Base-by-base conservation (phyloP, 805 yeast genomes). In the Kluyveromyces lactis region DNA sequence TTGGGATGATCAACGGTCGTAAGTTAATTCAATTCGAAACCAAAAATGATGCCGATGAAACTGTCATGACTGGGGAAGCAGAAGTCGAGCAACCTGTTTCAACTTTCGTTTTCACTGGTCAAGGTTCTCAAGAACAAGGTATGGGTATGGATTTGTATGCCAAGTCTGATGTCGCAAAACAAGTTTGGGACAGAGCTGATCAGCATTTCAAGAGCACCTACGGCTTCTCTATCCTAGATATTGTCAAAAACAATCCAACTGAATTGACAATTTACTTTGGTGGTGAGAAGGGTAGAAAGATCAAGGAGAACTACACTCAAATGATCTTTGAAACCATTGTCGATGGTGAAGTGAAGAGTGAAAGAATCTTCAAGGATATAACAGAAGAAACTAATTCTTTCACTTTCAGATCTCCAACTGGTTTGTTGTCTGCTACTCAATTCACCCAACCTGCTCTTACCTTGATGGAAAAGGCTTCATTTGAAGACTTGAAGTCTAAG, bases 101-200 rank as follows among this genome's bases (percentile, higher is more conserved):
- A 32, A 83, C 98, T 16, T 92, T 85, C 63, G 95, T 92, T 42
- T 92, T 94, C 70, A 92, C 99, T 49, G 99, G 98, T 61, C 99
- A 92, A 73, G 99, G 99, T 65, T 90, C 98, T 45, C 99, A 92
- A 69, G 98, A 94, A 67, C 98, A 94, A 72, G 97, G 97, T 63
- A 92, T 92, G 99, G 98, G 99, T 74, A 92, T 92, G 99, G 98
- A 92, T 65, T 75, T 92, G 61, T 92, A 92, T 66, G 80, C 79
- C 49, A 73, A 83, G 31, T 84, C 95, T 37, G 87, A 77, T 23
- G 96, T 92, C 62, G 98, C 99, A 39, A 79, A 79, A 56, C 78
- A 77, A 48, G 97, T 92, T 47, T 92, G 99, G 98, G 97, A 92
- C 64, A 83, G 86, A 62, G 99, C 99, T 46, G 98, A 92, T 63